Base-by-base conservation (phyloP, 2,329 filamentous ascomycete species). In the Drechmeria coniospora region DNA sequence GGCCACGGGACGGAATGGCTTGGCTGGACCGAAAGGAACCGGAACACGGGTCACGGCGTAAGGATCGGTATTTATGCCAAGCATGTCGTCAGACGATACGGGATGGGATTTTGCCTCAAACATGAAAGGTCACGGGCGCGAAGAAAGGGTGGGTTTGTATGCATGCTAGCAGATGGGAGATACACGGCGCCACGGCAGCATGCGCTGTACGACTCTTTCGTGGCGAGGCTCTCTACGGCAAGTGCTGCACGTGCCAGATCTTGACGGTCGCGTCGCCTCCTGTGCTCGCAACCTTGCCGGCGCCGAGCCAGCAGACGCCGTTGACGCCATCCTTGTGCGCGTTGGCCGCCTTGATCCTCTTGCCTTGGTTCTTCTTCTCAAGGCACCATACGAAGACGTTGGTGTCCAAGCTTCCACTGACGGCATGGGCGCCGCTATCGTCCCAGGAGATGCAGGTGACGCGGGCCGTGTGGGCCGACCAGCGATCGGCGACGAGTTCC, bases 261-360 rank as follows among this genome's bases (percentile, higher is more conserved):
- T 95, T 98, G 26, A 98, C 68, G 1, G 81, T 77, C 19, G 82
- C 87, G 64, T 98, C 90, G 8, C 76, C 80, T 25, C 90, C 90
- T 4, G 73, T 72, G 40, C 78, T 92, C 8, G 80, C 74, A 27
- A 95, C 64, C 55, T 69, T 81, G 32, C 63, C 62, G 7, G 67
- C 71, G 16, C 65, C 66, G 10, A 81, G 64, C 84, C 87, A 98
- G 9, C 68, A 68, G 11, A 95, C 78, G 11, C 81, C 87, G 40
- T 79, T 83, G 12, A 95, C 84, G 8, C 90, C 90, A 46, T 95
- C 90, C 57, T 94, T 94, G 58, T 98, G 90, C 27, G 87, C 84
- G 46, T 93, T 92, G 14, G 74, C 57, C 10, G 74, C 77, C 59
- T 90, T 87, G 40, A 92, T 69, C 40, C 87, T 69, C 53, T 80